A percentile compares a stretch with the other conserved stretches of the same genome.
Conservation (phyloP, 495 filamentous ascomycete species). For the Aspergillus haitiensis region DNA sequence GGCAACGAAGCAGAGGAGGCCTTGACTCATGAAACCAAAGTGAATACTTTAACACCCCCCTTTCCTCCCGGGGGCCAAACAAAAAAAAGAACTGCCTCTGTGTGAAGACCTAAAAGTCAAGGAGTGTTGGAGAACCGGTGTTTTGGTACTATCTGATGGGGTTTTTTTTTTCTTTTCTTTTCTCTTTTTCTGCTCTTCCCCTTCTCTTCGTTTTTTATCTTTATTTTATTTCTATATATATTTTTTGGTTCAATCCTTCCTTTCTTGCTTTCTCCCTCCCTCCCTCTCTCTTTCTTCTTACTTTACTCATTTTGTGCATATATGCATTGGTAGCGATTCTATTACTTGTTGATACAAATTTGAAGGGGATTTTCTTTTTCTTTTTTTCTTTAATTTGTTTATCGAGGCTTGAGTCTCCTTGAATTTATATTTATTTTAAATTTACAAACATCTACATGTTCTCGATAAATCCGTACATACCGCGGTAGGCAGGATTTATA, state of each 20-base stretch:
- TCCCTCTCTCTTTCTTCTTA: neutral
- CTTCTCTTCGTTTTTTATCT: no score
- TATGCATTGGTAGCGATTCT: slow-evolving; percentile 35
- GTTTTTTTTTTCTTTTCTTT: slow-evolving; percentile 15
- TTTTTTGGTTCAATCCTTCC: no score
- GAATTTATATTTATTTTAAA: no score
- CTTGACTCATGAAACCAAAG: no score
- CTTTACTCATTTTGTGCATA: slow-evolving; percentile 25
- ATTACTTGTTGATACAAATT: slow-evolving; percentile 27
- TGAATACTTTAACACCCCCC: no score
- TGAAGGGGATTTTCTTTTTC: slow-evolving; percentile 7
- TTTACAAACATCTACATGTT: no score
- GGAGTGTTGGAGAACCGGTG: slow-evolving; percentile 28
- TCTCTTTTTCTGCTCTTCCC: slow-evolving; percentile 7
- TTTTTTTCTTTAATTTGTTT: no score
- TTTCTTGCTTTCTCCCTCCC: neutral
- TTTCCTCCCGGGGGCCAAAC: no score
- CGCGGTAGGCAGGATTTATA: no score
- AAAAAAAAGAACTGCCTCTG: neutral
- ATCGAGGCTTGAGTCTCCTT: neutral
- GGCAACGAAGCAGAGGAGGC: no score
- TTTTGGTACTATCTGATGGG: slow-evolving; percentile 20
- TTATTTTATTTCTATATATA: no score
- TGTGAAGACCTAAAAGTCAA: slow-evolving; percentile 14
- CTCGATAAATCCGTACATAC: no score